Conservation (phyloP, 805 yeast species). For the Kuraishia cidri region DNA sequence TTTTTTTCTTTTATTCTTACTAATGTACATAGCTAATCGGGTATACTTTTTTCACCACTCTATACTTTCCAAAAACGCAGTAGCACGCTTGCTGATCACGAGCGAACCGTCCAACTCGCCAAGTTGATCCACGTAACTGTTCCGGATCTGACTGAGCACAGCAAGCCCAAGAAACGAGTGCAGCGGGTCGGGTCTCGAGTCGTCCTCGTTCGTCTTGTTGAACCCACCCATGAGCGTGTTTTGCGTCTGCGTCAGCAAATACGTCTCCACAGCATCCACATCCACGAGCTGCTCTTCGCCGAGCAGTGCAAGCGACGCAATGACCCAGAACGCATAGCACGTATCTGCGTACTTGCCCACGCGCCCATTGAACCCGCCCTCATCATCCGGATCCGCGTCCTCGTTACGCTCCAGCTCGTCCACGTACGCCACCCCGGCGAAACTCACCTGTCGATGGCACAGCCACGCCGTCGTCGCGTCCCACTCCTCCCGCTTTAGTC, state of each 20-base stretch:
- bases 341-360: constrained; percentile 81
- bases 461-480: constrained; percentile 46
- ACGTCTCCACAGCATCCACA: constrained; percentile 23
- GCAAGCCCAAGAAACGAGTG: constrained; percentile 61
- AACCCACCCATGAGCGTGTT: constrained; percentile 68
- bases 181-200: constrained; percentile 58
- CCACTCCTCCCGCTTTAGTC: constrained; percentile 14
- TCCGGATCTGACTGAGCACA: constrained; percentile 30
- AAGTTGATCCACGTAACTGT: constrained; percentile 5
- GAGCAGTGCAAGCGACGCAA: constrained; percentile 46
- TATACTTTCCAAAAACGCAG: background rate
- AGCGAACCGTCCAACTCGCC: constrained; percentile 9
- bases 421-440: too few species aligned
- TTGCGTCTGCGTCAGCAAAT: constrained; percentile 48
- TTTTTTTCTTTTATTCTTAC: background rate
- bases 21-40: background rate
- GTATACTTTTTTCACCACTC: background rate
- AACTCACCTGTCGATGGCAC: constrained; percentile 51
- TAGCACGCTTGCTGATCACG: constrained; percentile 13
- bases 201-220: constrained; percentile 46
- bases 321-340: constrained; percentile 82
- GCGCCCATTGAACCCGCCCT: constrained; percentile 83
- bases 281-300: constrained; percentile 22
- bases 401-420: constrained; percentile 16
- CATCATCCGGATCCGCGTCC: constrained; percentile 34